These are phyloP conservation scores for Climacium dendroides DNA, from an alignment of 225 moss, liverwort and hornwort genomes.

Conservation along the genomic window DNA sequence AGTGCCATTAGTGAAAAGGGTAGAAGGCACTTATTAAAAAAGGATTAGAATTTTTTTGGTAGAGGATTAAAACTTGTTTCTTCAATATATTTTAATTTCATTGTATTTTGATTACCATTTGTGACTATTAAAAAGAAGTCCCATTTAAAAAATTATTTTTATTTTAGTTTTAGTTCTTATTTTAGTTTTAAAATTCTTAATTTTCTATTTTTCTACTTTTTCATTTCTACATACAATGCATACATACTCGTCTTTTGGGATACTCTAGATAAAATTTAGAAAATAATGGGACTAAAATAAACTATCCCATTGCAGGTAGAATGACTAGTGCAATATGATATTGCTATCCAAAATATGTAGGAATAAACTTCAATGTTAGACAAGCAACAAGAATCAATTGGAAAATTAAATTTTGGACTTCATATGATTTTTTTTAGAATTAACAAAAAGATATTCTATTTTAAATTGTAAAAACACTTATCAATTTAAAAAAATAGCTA, in stretches of 20 bases:
- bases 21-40: neutral
- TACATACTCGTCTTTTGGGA: neutral
- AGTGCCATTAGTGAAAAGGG: neutral
- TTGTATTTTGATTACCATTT: neutral
- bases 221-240: accelerated
- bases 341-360: neutral
- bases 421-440: too few relatives aligned
- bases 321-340: too few relatives aligned
- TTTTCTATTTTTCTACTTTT: neutral
- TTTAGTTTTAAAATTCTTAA: neutral
- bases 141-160: too few relatives aligned
- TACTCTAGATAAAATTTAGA: neutral
- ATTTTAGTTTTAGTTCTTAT: too few relatives aligned
- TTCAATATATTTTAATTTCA: neutral
- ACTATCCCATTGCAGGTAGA: neutral
- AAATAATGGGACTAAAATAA: neutral
- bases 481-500: too few relatives aligned
- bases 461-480: too few relatives aligned
- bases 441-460: too few relatives aligned
- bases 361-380: neutral
- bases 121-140: too few relatives aligned
- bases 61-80: neutral
- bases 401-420: too few relatives aligned
- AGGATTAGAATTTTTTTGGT: neutral
- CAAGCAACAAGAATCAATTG: too few relatives aligned